Evolutionary conservation across 176 grass and related monocot genomes (phyloP).

Genomic region (Cenchrus purpureus): DNA sequence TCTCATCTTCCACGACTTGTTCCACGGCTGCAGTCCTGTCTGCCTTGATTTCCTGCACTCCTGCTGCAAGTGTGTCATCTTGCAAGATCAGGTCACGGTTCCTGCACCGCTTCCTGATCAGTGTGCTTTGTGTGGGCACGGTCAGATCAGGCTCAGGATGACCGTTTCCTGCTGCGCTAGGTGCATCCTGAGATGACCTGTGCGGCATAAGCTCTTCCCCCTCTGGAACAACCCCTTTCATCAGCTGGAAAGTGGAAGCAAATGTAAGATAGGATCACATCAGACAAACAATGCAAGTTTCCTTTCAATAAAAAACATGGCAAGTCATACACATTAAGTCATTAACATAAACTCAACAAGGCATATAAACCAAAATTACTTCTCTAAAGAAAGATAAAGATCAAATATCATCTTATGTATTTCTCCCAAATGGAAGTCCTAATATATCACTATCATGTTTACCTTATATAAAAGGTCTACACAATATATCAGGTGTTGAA

Average conservation of each 20-base stretch:
- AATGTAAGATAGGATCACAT: not conserved
- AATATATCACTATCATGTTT: no score
- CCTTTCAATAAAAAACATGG: not conserved
- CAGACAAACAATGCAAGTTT: not conserved
- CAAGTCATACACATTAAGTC: no score
- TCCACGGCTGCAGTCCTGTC: not conserved
- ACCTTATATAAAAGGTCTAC: not conserved
- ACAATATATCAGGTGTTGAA: not conserved
- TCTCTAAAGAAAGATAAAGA: not conserved
- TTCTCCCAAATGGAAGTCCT: no score
- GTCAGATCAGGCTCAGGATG: not conserved
- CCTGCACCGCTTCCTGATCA: slow-evolving; percentile 63
- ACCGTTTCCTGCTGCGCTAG: not conserved
- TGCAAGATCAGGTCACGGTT: slow-evolving; percentile 63
- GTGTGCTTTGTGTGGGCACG: slow-evolving; percentile 6
- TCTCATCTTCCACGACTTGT: not conserved
- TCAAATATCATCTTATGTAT: no score
- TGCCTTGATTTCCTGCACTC: not conserved
- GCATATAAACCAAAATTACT: not conserved
- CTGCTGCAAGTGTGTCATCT: slow-evolving; percentile 12
- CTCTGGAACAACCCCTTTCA: slow-evolving; percentile 55
- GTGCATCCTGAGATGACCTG: not conserved
- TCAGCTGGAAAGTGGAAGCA: slow-evolving; percentile 43
- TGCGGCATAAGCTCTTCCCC: slow-evolving; percentile 42
- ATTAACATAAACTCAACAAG: not conserved